These are phyloP conservation scores for Paramecium octaurelia DNA, from an alignment of 73 alveolate genomes.

Conservation along the genomic window DNA sequence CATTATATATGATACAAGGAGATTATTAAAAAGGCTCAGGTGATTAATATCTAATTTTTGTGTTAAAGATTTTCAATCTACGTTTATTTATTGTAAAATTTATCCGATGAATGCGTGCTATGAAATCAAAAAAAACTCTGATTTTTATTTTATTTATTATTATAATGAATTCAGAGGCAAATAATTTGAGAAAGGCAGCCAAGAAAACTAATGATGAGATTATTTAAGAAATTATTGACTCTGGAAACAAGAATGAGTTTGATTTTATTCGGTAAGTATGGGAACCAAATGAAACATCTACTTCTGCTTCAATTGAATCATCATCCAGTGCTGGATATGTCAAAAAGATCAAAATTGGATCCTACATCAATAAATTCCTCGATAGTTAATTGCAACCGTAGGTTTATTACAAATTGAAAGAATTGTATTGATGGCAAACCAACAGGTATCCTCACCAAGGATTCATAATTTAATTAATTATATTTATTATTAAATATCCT, in stretches of 20 bases:
- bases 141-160: neutral
- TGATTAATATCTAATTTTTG: no score
- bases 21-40: no score
- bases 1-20: no score
- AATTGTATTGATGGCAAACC: neutral
- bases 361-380: neutral
- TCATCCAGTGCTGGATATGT: neutral
- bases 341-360: neutral
- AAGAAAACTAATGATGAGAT: neutral
- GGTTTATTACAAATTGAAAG: conserved; percentile 16
- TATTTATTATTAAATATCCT: neutral
- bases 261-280: neutral
- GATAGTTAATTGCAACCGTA: neutral
- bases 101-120: neutral
- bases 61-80: no score
- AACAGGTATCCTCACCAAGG: neutral
- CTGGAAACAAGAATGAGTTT: neutral
- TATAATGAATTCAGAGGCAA: conserved; percentile 41
- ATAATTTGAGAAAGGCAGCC: neutral
- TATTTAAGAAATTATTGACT: neutral
- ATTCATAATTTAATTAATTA: neutral
- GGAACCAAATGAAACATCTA: conserved; percentile 38
- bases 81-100: neutral
- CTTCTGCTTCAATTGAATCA: conserved; percentile 1
- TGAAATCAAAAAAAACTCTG: neutral